Evolutionary conservation across 208 protist genomes (phyloP).

Genomic region (Leishmania gerbilli): DNA sequence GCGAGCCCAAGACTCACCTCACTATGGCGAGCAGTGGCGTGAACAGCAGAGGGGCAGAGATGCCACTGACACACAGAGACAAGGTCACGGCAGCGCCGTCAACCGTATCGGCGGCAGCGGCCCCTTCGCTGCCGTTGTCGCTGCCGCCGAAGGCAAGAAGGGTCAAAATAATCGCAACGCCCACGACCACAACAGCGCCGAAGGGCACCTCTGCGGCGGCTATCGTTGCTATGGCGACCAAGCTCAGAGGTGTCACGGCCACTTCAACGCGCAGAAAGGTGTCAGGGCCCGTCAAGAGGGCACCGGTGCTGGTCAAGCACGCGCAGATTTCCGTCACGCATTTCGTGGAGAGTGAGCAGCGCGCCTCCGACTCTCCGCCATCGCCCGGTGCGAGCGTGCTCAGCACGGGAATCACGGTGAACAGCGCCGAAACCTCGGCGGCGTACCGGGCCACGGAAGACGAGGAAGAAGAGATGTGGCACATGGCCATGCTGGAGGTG

Average conservation of each 20-base stretch:
- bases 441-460: background rate
- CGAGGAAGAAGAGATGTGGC: conserved; percentile 60
- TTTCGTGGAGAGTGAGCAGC: background rate
- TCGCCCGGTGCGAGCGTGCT: background rate
- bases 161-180: background rate
- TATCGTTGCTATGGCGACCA: background rate
- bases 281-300: background rate
- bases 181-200: background rate
- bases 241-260: background rate
- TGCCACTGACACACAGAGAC: background rate
- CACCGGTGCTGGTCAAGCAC: background rate
- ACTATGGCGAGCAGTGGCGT: background rate
- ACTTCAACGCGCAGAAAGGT: background rate
- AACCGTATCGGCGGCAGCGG: background rate
- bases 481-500: conserved; percentile 65
- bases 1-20: background rate
- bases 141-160: background rate
- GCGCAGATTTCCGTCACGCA: background rate
- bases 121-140: too few species aligned
- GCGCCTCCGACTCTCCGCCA: background rate
- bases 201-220: background rate
- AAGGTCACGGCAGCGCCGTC: background rate
- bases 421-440: background rate
- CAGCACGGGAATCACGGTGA: background rate
- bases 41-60: background rate